A percentile compares a stretch with the other conserved stretches of the same genome.
phyloP scores from a whole-genome alignment of 805 yeast species.

The Wickerhamiella azyma region DNA sequence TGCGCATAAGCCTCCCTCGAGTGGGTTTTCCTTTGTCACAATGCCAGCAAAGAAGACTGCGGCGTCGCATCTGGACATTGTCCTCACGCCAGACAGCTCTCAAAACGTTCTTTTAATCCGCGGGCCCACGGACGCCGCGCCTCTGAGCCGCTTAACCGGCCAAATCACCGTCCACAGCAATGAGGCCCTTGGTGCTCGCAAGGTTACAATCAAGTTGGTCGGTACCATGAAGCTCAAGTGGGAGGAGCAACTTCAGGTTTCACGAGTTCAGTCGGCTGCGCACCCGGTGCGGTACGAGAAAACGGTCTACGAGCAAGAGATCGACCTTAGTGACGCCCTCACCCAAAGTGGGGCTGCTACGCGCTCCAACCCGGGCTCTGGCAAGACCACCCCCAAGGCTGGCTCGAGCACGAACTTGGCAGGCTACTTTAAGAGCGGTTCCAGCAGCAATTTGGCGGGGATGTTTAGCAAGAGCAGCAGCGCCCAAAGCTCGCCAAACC shows the following conservation, averaged over 20 bases:
- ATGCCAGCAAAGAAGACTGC: constrained; percentile 7
- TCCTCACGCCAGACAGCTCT: constrained; percentile 16
- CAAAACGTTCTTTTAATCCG: constrained; percentile 57
- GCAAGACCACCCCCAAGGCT: constrained; percentile 18
- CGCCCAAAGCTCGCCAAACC: constrained; percentile 6
- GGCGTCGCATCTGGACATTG: constrained; percentile 14
- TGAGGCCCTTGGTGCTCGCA: constrained; percentile 61
- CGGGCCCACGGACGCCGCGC: constrained; percentile 66
- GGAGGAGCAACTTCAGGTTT: constrained; percentile 38
- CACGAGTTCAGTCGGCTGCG: constrained; percentile 19
- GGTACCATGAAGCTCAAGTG: constrained; percentile 57
- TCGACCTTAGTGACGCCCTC: constrained; percentile 23
- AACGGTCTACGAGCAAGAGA: constrained; percentile 56
- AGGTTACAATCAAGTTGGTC: constrained; percentile 47
- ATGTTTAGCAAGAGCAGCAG: constrained; percentile 17
- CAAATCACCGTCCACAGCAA: constrained; percentile 58
- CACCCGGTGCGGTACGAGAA: constrained; percentile 34
- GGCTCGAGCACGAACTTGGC: constrained; percentile 21
- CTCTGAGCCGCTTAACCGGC: constrained; percentile 64
- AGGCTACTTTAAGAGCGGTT: constrained; percentile 17
- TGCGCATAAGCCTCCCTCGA: not conserved
- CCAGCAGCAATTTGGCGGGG: constrained; percentile 21
- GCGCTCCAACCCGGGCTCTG: constrained; percentile 13
- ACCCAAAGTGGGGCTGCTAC: constrained; percentile 4
- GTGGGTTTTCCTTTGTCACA: not conserved